phyloP scores from a whole-genome alignment of 2,329 filamentous ascomycete species.

The Sporothrix globosa region DNA sequence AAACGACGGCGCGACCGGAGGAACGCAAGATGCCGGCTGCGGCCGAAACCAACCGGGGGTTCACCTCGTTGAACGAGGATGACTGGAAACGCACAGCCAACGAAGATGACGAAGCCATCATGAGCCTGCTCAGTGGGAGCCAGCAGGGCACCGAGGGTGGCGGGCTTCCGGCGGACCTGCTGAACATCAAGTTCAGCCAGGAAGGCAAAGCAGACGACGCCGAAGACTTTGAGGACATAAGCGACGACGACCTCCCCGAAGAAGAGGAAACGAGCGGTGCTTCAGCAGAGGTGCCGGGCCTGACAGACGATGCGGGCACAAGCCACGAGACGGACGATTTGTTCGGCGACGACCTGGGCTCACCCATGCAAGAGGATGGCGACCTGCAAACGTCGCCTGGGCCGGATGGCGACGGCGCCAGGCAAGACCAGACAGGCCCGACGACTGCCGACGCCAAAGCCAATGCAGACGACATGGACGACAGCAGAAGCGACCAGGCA shows the following conservation, averaged over 20 bases:
- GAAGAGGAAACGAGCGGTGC: conserved; percentile 60
- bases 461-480: conserved; percentile 17
- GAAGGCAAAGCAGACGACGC: conserved; percentile 89
- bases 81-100: conserved; percentile 52
- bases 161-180: conserved; percentile 48
- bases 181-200: conserved; percentile 57
- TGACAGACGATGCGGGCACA: conserved; percentile 63
- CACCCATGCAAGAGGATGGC: conserved; percentile 46
- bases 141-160: conserved; percentile 45
- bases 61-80: conserved; percentile 43
- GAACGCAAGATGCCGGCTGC: conserved; percentile 30
- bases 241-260: conserved; percentile 88
- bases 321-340: conserved; percentile 67
- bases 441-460: conserved; percentile 3
- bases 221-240: conserved; percentile 84
- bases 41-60: conserved; percentile 39
- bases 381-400: conserved; percentile 43
- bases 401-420: conserved; percentile 45
- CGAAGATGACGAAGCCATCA: conserved; percentile 55
- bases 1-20: not conserved
- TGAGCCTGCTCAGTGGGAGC: conserved; percentile 50
- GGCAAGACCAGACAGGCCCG: not conserved
- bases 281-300: conserved; percentile 55
- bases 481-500: conserved; percentile 36
- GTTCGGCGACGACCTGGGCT: conserved; percentile 65